Evolutionary conservation across 2,329 filamentous ascomycete genomes (phyloP).

Genomic region (Microcyclospora pomicola): DNA sequence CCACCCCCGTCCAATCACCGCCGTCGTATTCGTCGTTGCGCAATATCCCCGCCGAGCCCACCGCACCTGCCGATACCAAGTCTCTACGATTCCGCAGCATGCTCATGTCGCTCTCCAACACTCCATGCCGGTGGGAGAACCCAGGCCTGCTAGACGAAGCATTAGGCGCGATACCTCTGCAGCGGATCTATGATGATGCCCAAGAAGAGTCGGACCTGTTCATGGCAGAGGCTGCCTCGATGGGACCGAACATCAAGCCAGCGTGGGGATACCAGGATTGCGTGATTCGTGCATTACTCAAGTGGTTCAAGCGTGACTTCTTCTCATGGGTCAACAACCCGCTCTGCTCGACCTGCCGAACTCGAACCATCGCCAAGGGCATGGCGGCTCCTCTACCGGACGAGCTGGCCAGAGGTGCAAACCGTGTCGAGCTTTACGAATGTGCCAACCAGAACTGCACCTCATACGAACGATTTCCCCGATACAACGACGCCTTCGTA

Average conservation of each 20-base stretch:
- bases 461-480: constrained; percentile 74
- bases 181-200: constrained; percentile 83
- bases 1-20: constrained; percentile 25
- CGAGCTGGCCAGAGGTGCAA: constrained; percentile 75
- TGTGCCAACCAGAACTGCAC: constrained; percentile 67
- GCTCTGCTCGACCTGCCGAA: constrained; percentile 64
- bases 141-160: constrained; percentile 88
- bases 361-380: constrained; percentile 69
- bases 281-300: constrained; percentile 75
- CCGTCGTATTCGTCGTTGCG: constrained; percentile 49
- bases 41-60: constrained; percentile 57
- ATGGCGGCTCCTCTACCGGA: constrained; percentile 77
- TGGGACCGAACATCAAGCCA: constrained; percentile 60
- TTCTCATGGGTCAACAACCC: constrained; percentile 97
- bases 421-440: constrained; percentile 76
- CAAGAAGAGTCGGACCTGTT: constrained; percentile 86
- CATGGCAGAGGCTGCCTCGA: constrained; percentile 73
- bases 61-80: constrained; percentile 46
- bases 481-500: constrained; percentile 91
- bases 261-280: constrained; percentile 98
- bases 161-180: constrained; percentile 69
- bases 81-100: constrained; percentile 48
- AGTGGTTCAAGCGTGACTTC: constrained; percentile 92
- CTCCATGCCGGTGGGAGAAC: constrained; percentile 91
- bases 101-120: constrained; percentile 71